Percentiles rank a stretch among this genome's conserved stretches.
These are phyloP conservation scores for Ascoidea asiatica DNA, from an alignment of 805 yeast species.

Conservation along the genomic window DNA sequence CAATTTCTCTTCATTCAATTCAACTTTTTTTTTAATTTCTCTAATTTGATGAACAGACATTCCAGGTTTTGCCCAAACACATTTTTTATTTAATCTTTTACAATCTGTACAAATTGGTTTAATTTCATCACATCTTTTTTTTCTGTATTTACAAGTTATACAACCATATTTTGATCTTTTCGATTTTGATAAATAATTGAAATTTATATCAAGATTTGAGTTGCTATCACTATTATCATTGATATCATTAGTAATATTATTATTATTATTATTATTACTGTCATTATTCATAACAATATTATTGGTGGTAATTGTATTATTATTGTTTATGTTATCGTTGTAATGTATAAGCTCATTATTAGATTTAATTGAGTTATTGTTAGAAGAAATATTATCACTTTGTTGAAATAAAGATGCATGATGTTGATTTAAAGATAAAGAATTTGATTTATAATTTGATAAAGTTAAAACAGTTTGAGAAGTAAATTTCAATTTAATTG, in stretches of 20 bases:
- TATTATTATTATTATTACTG: too few species aligned
- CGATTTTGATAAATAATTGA: constrained; percentile 4
- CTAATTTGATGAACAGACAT: constrained; percentile 7
- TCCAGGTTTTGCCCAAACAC: constrained; percentile 69
- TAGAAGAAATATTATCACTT: background rate
- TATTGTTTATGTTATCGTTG: background rate
- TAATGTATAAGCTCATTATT: too few species aligned
- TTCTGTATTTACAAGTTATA: constrained; percentile 62
- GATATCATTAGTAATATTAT: background rate
- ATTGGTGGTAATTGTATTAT: background rate
- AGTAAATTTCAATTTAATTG: too few species aligned
- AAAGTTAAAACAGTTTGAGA: background rate
- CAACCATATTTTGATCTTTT: constrained; percentile 62
- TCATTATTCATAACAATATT: too few species aligned
- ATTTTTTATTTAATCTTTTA: constrained; percentile 43
- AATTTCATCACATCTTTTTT: constrained; percentile 66
- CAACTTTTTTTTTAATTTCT: background rate
- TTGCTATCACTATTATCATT: background rate
- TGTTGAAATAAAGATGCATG: too few species aligned
- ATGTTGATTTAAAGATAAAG: background rate
- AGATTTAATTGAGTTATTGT: background rate
- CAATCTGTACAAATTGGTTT: constrained; percentile 61
- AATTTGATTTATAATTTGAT: background rate
- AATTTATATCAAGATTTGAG: background rate
- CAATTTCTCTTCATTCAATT: background rate